A percentile compares a stretch with the other conserved stretches of the same genome.
These are phyloP conservation scores for Rhizopus sp. DNA, from an alignment of 371 early-diverging fungal species.

Conservation along the genomic window DNA sequence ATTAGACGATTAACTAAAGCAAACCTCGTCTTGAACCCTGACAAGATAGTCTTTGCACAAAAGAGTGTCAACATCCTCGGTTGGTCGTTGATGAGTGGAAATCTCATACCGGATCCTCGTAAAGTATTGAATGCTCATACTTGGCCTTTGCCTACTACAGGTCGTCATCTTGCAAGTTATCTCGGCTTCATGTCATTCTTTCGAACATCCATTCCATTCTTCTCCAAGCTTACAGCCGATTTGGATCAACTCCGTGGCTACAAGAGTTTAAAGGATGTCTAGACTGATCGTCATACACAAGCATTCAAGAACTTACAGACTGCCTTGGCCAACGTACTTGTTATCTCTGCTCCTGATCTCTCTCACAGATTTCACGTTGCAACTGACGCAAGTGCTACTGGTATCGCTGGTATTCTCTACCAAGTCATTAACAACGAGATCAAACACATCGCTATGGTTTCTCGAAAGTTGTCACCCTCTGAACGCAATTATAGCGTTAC, in stretches of 20 bases:
- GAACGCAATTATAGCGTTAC: slow-evolving; percentile 2
- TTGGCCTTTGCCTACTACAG: slow-evolving; percentile 7
- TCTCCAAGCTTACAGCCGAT: slow-evolving; percentile 13
- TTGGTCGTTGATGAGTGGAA: slow-evolving; percentile 6
- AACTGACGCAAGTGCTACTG: slow-evolving; percentile 7
- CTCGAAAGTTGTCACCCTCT: slow-evolving; percentile 7
- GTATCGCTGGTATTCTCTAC: slow-evolving; percentile 5
- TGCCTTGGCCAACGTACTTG: neutral
- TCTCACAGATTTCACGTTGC: slow-evolving; percentile 1
- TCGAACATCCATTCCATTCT: slow-evolving; percentile 14
- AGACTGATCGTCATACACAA: slow-evolving; percentile 5
- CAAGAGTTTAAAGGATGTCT: neutral
- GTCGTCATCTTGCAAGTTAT: slow-evolving; percentile 13
- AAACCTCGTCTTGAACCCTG: neutral
- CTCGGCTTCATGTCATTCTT: slow-evolving; percentile 29
- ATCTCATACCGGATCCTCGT: slow-evolving; percentile 7
- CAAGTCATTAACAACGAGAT: neutral
- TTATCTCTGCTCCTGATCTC: slow-evolving; percentile 9
- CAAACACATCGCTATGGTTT: slow-evolving; percentile 5
- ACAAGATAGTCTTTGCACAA: slow-evolving; percentile 5
- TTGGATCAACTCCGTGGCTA: slow-evolving; percentile 21
- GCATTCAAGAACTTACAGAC: slow-evolving; percentile 1
- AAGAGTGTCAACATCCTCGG: neutral
- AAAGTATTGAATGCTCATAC: neutral
- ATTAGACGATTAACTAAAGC: slow-evolving; percentile 10